A percentile compares a stretch with the other conserved stretches of the same genome.
These are phyloP conservation scores for Solanum dulcamara DNA, from an alignment of 257 asterid species.

Conservation along the genomic window DNA sequence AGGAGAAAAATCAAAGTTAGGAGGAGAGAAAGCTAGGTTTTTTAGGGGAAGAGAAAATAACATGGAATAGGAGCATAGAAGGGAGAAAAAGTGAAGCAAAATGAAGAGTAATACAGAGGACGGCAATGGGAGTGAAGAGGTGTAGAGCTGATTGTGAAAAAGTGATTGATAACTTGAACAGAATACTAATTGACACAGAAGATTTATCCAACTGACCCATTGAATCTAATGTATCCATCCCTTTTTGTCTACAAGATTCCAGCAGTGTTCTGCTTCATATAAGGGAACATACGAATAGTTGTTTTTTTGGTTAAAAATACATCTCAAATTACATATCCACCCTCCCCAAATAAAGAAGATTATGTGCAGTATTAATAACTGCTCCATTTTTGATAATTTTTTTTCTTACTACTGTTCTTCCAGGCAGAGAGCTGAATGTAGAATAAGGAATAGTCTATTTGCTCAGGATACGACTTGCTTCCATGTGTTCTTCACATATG, in stretches of 20 bases:
- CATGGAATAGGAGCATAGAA: slow-evolving; percentile 7
- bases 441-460: neutral
- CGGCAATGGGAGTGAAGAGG: neutral
- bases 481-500: neutral
- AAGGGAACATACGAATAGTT: neutral
- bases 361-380: neutral
- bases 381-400: neutral
- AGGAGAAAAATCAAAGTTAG: slow-evolving; percentile 18
- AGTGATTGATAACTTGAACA: neutral
- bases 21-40: slow-evolving; percentile 5
- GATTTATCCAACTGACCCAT: neutral
- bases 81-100: neutral
- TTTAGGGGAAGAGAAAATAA: neutral
- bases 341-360: neutral
- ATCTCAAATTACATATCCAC: neutral
- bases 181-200: neutral
- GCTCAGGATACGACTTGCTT: neutral
- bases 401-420: neutral
- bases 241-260: neutral
- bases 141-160: neutral
- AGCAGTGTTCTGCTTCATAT: neutral
- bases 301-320: neutral
- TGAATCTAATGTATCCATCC: neutral
- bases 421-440: neutral
- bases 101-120: neutral